Evolutionary conservation across 2,329 filamentous ascomycete species (phyloP).

Genomic region (Neopestalotiopsis clavispora): DNA sequence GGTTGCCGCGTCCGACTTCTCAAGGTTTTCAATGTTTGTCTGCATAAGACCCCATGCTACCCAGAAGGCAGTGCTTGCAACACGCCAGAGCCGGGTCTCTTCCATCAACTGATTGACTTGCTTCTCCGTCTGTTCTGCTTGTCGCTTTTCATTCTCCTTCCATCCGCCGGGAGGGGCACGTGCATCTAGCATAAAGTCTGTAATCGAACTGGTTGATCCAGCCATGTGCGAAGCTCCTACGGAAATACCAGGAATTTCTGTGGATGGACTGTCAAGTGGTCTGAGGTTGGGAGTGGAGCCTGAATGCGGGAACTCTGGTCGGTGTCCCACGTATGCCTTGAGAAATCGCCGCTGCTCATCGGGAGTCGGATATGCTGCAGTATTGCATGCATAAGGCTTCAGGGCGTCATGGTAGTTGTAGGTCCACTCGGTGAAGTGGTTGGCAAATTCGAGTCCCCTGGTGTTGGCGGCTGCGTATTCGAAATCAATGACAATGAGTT

Average conservation of each 20-base stretch:
- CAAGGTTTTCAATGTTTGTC: conserved; percentile 80
- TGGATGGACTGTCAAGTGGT: conserved; percentile 46
- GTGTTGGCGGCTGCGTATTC: conserved; percentile 94
- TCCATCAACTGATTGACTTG: conserved; percentile 74
- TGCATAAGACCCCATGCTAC: conserved; percentile 96
- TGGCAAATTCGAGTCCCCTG: conserved; percentile 89
- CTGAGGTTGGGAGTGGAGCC: conserved; percentile 56
- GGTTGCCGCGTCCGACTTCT: conserved; percentile 38
- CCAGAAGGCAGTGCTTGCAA: conserved; percentile 89
- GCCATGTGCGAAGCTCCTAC: conserved; percentile 38
- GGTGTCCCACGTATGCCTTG: conserved; percentile 84
- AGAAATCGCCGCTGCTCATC: conserved; percentile 88
- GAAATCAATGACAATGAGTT: conserved; percentile 96
- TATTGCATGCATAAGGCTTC: conserved; percentile 70
- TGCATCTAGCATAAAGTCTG: conserved; percentile 84
- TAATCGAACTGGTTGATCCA: conserved; percentile 55
- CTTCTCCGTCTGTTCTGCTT: conserved; percentile 68
- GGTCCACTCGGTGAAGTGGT: conserved; percentile 98
- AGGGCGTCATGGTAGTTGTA: conserved; percentile 90
- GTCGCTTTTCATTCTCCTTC: conserved; percentile 64
- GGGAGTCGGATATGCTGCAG: conserved; percentile 71
- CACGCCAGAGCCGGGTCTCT: conserved; percentile 84
- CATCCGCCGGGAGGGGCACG: conserved; percentile 60
- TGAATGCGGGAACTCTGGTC: conserved; percentile 65
- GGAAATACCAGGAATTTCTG: conserved; percentile 42